These are phyloP conservation scores for Tolypocladium sp. DNA, from an alignment of 2,329 filamentous ascomycete genomes.

Conservation along the genomic window DNA sequence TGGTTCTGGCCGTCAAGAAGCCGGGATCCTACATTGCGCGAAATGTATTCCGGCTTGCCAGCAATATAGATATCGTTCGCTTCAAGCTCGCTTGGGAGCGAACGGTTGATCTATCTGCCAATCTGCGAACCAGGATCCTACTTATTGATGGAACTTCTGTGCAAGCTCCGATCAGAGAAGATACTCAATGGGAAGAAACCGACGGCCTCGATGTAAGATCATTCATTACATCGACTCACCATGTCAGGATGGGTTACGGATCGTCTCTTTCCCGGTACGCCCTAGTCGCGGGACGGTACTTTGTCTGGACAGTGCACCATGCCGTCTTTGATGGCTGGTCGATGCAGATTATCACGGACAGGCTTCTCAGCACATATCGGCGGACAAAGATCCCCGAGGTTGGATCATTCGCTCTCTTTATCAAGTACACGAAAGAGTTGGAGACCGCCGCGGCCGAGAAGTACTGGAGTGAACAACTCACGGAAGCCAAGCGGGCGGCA, in stretches of 20 bases:
- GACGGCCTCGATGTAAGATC: background rate
- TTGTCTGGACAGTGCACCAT: slow-evolving; percentile 16
- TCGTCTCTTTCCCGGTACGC: background rate
- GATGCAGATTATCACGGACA: slow-evolving; percentile 3
- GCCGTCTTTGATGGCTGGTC: slow-evolving; percentile 18
- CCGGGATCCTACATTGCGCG: background rate
- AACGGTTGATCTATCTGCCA: background rate
- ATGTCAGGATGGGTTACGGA: background rate
- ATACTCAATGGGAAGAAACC: background rate
- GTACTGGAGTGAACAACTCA: slow-evolving; percentile 6
- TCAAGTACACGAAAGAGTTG: slow-evolving; percentile 1
- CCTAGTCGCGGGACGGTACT: slow-evolving; percentile 1
- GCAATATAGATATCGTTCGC: background rate
- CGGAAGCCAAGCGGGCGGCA: background rate
- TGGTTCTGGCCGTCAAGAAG: background rate
- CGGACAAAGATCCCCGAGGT: background rate
- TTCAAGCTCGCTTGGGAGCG: background rate
- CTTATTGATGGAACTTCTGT: background rate
- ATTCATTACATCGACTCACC: background rate
- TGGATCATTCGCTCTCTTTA: background rate
- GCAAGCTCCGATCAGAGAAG: background rate
- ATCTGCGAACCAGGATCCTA: background rate
- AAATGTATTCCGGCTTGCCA: background rate
- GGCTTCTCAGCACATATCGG: slow-evolving; percentile 3
- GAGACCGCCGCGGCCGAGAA: background rate